Evolutionary conservation across 495 filamentous ascomycete species (phyloP).

Genomic region (Aspergillus sparsus): DNA sequence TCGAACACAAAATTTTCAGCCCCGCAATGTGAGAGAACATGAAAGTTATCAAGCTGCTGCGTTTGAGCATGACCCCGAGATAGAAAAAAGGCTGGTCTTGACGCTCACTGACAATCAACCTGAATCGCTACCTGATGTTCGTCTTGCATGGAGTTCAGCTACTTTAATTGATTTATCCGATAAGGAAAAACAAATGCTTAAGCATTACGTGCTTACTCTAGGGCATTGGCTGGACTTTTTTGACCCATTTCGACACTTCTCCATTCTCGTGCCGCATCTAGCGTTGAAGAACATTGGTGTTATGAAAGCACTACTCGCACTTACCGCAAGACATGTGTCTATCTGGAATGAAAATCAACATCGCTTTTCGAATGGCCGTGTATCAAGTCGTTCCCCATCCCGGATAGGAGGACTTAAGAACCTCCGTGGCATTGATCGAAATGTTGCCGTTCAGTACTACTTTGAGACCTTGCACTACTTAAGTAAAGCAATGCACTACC

Average conservation of each 20-base stretch:
- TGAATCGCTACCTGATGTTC: constrained; percentile 17
- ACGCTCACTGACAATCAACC: constrained; percentile 12
- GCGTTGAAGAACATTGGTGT: constrained; percentile 31
- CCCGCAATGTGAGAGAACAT: constrained; percentile 25
- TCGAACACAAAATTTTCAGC: constrained; percentile 10
- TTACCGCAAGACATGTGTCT: constrained; percentile 28
- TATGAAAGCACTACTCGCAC: constrained; percentile 32
- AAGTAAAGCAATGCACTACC: constrained; percentile 31
- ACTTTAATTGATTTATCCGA: constrained; percentile 24
- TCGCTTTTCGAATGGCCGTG: neutral
- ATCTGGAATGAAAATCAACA: constrained; percentile 10
- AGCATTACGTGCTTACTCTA: constrained; percentile 28
- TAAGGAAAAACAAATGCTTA: constrained; percentile 25
- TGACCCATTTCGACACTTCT: constrained; percentile 27
- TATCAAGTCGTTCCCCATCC: neutral
- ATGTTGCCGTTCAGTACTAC: constrained; percentile 31
- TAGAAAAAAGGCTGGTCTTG: constrained; percentile 18
- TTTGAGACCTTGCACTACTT: constrained; percentile 34
- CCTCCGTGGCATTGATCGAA: constrained; percentile 12
- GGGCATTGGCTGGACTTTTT: constrained; percentile 31
- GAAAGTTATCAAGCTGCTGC: constrained; percentile 36
- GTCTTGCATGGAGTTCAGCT: constrained; percentile 25
- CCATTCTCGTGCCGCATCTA: constrained; percentile 26
- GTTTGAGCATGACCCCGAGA: constrained; percentile 25
- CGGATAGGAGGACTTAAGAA: neutral